Base-by-base conservation (phyloP, 2,329 filamentous ascomycete genomes). In the Colletotrichum sidae region DNA sequence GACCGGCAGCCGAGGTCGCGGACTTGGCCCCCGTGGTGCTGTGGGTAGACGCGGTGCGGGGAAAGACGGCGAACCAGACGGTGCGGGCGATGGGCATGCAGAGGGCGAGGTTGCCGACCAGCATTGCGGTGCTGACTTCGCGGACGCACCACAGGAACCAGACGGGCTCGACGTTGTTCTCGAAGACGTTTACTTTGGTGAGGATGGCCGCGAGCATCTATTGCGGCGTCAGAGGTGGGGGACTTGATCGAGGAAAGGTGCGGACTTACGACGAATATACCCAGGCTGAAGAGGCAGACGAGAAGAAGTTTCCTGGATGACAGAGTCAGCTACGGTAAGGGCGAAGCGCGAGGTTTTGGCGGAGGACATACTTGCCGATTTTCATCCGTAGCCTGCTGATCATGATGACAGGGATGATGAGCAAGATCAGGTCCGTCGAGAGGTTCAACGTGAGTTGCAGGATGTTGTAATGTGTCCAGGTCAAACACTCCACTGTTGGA, bases 111-210 rank as follows among this genome's bases (percentile, higher is more conserved):
- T 67, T 67, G 8, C 65, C 60, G 25, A 67, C 65, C 8, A 67
- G n/a, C 65, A 65, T 67, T 4, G 65, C 60, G 41, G 50, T 65
- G 37, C 60, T 65, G 13, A 52, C 12, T 33, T 67, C 65, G 55
- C 65, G 65, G 12, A 67, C 55, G 41, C 45, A 51, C 65, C 65
- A 67, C 44, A 65, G 45, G 39, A 67, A 65, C 65, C 65, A 67
- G 5, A 67, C 37, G 1, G 60, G 60, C 8, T 55, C n/a, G 15
- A 17, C 13, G 6, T 45, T 42, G 51, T 65, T 52, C 15, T 12
- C 41, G 41, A 65, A 67, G 33, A 67, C 65, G 13, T 37, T 41
- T 0, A 65, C 50, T 37, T 67, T 67, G 2, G 47, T 64, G 2
- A 67, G 41, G 15, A 56, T 67, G 9, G 65, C 65, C 10, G 47